Evolutionary conservation across 176 grass and related monocot genomes (phyloP).

Genomic region (Carex cristatella): DNA sequence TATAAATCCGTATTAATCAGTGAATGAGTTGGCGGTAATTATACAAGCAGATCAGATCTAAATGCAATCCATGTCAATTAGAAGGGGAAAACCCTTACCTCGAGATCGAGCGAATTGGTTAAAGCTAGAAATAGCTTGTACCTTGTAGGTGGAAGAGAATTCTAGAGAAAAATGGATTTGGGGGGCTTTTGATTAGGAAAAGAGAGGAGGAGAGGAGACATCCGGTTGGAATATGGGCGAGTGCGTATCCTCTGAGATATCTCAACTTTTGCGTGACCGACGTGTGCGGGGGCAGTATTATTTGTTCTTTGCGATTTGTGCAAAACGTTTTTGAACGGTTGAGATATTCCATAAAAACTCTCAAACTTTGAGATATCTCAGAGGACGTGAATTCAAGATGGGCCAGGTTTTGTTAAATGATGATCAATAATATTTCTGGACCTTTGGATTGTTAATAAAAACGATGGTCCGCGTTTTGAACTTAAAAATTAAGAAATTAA

Average conservation of each 20-base stretch:
- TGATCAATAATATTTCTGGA: neutral
- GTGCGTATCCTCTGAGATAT: too few relatives aligned
- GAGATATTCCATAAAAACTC: too few relatives aligned
- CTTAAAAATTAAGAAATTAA: too few relatives aligned
- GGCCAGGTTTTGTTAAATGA: neutral
- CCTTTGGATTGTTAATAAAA: too few relatives aligned
- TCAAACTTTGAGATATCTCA: too few relatives aligned
- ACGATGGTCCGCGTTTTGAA: too few relatives aligned
- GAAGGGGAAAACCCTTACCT: neutral
- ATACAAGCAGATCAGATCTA: conserved; percentile 7
- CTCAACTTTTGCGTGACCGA: too few relatives aligned
- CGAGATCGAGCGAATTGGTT: neutral
- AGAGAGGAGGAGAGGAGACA: neutral
- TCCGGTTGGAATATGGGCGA: too few relatives aligned
- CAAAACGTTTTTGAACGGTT: too few relatives aligned
- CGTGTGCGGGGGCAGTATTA: too few relatives aligned
- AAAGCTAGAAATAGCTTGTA: neutral
- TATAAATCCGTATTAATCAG: conserved; percentile 8
- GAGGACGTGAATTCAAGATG: neutral
- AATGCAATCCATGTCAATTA: neutral
- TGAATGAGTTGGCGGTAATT: neutral
- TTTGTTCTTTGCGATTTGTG: too few relatives aligned
- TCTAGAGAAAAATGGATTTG: neutral
- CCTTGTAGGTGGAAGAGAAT: neutral
- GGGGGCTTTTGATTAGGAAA: neutral